phyloP scores from a whole-genome alignment of 805 yeast genomes.

The Starmerella apis region DNA sequence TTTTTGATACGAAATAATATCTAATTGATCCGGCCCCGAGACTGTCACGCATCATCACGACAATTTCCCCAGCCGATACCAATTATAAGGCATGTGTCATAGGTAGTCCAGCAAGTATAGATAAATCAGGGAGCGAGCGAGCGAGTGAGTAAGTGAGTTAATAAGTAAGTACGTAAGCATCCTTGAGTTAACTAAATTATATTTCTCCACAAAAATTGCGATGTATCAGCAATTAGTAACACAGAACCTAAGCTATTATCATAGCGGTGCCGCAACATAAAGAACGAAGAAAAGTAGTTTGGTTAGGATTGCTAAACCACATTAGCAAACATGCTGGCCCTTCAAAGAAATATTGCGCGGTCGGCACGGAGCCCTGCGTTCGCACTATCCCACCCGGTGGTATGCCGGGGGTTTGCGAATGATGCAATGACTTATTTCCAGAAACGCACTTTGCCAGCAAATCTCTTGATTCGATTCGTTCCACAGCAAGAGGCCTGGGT shows the following conservation, averaged over 20 bases:
- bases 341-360: not conserved
- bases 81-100: too few species aligned
- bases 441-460: constrained; percentile 55
- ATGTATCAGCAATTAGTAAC: too few species aligned
- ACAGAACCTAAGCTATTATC: too few species aligned
- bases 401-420: constrained; percentile 9
- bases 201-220: too few species aligned
- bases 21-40: not conserved
- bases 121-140: too few species aligned
- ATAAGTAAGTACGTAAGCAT: too few species aligned
- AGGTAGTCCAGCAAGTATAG: not conserved
- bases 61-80: not conserved
- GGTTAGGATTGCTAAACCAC: too few species aligned
- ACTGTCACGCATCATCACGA: not conserved
- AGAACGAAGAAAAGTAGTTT: too few species aligned
- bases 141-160: too few species aligned
- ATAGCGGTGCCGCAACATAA: too few species aligned
- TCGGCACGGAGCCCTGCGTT: not conserved
- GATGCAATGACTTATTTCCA: constrained; percentile 46
- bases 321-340: too few species aligned
- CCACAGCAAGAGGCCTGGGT: constrained; percentile 90
- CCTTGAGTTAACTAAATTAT: too few species aligned
- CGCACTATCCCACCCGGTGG: not conserved
- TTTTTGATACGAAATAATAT: not conserved
- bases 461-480: constrained; percentile 64